These are phyloP conservation scores for Solanum piurae DNA, from an alignment of 257 asterid genomes.

Conservation along the genomic window DNA sequence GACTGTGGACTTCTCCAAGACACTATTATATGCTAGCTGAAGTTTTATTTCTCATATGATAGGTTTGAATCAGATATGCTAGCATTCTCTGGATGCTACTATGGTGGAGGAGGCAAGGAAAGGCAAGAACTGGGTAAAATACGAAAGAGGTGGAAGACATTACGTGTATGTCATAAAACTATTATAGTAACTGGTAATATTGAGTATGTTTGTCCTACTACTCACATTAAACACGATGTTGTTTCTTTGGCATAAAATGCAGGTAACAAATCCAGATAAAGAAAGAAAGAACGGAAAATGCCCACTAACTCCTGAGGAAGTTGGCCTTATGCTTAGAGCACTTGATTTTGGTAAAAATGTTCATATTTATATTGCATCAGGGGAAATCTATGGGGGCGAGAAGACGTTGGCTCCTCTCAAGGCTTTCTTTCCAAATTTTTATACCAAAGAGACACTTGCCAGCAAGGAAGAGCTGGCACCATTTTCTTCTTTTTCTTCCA, in stretches of 20 bases:
- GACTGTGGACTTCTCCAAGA: not conserved
- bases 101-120: slow-evolving; percentile 63
- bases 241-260: slow-evolving; percentile 5
- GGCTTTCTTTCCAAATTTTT: slow-evolving; percentile 64
- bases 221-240: not conserved
- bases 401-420: slow-evolving; percentile 47
- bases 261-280: slow-evolving; percentile 46
- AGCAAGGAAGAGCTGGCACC: slow-evolving; percentile 48
- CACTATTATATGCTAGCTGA: not conserved
- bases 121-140: slow-evolving; percentile 31
- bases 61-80: slow-evolving; percentile 83
- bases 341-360: slow-evolving; percentile 54
- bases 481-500: slow-evolving; percentile 50
- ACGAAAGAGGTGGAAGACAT: slow-evolving; percentile 61
- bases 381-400: slow-evolving; percentile 64
- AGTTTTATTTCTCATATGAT: not conserved
- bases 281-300: slow-evolving; percentile 66
- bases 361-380: slow-evolving; percentile 70
- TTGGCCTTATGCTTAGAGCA: slow-evolving; percentile 69
- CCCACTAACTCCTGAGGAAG: slow-evolving; percentile 60
- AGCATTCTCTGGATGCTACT: slow-evolving; percentile 77
- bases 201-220: not conserved
- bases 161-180: slow-evolving; percentile 34
- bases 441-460: slow-evolving; percentile 59
- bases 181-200: not conserved